Evolutionary conservation across 108 stramenopile species (phyloP).

Genomic region (Poteriospumella lacustris): DNA sequence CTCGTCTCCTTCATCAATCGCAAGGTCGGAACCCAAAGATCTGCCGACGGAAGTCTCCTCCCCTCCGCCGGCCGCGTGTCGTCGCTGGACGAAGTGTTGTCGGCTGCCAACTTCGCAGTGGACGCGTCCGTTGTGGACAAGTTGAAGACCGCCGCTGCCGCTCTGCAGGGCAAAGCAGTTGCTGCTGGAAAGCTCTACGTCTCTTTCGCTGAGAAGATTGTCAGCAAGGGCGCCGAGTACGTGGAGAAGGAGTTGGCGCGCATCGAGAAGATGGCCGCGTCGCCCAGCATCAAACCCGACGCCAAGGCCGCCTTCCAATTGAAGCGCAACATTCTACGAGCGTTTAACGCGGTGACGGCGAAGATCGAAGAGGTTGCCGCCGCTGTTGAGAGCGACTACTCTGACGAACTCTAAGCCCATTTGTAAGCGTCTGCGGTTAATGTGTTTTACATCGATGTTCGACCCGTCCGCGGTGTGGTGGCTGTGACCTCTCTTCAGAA

Average conservation of each 20-base stretch:
- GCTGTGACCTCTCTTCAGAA: no score
- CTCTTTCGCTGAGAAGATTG: constrained; percentile 26
- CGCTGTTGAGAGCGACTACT: no score
- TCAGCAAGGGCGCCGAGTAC: constrained; percentile 31
- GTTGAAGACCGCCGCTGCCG: not conserved
- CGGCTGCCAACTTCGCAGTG: not conserved
- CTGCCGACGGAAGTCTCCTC: constrained; percentile 10
- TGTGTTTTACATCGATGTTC: no score
- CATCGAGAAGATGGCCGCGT: not conserved
- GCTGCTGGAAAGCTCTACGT: constrained; percentile 20
- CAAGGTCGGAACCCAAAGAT: constrained; percentile 23
- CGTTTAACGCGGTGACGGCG: no score
- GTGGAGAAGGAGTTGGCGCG: constrained; percentile 30
- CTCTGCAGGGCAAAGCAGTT: not conserved
- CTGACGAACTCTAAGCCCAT: no score
- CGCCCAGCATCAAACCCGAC: constrained; percentile 4
- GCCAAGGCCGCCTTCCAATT: constrained; percentile 17
- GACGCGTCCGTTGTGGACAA: not conserved
- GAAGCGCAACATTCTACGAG: constrained; percentile 21
- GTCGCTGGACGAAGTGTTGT: constrained; percentile 12
- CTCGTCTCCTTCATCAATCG: constrained; percentile 38
- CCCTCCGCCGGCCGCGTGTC: constrained; percentile 30
- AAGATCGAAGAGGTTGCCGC: no score
- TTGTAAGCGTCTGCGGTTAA: no score
- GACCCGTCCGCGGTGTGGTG: no score